A percentile compares a stretch with the other conserved stretches of the same genome.
Conservation (phyloP, 1,139 yeast species). For the Candida pseudoviswanathii region DNA sequence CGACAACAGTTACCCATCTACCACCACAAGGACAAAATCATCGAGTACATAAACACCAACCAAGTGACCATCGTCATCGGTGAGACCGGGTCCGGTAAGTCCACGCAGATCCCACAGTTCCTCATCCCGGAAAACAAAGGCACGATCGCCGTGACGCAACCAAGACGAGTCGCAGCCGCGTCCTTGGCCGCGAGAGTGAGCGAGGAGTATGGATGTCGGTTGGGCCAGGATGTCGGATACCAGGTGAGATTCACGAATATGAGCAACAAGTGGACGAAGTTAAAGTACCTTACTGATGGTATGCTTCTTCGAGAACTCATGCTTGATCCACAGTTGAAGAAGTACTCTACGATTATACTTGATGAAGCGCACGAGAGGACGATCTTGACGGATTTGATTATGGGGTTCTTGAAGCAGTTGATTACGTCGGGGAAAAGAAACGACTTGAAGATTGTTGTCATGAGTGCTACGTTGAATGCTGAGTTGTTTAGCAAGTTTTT, state of each 20-base stretch:
- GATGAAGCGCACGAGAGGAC: slow-evolving; percentile 99
- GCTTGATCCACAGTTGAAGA: slow-evolving; percentile 83
- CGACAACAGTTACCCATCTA: slow-evolving; percentile 74
- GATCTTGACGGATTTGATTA: slow-evolving; percentile 90
- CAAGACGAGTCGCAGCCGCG: slow-evolving; percentile 97
- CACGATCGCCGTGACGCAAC: slow-evolving; percentile 97
- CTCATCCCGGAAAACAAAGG: slow-evolving; percentile 90
- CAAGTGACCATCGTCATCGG: slow-evolving; percentile 98
- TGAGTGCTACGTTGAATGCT: slow-evolving; percentile 98
- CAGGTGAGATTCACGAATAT: slow-evolving; percentile 91
- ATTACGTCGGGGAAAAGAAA: slow-evolving; percentile 76
- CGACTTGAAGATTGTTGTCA: slow-evolving; percentile 86
- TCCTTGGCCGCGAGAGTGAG: slow-evolving; percentile 96
- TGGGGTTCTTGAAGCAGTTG: slow-evolving; percentile 91
- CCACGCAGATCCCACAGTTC: slow-evolving; percentile 96
- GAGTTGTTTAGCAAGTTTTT: slow-evolving; percentile 92
- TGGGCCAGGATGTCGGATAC: slow-evolving; percentile 94
- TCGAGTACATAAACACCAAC: slow-evolving; percentile 56
- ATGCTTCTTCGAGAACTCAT: slow-evolving; percentile 96
- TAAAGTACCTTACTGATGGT: slow-evolving; percentile 99
- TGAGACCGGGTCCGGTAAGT: slow-evolving; percentile 98
- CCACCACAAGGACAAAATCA: slow-evolving; percentile 65
- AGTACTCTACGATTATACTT: slow-evolving; percentile 86
- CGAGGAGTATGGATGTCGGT: slow-evolving; percentile 88
- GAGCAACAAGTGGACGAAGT: slow-evolving; percentile 80